A percentile compares a stretch with the other conserved stretches of the same genome.
phyloP scores from a whole-genome alignment of 345 rosid genomes.

The Rhodamnia rubescens region DNA sequence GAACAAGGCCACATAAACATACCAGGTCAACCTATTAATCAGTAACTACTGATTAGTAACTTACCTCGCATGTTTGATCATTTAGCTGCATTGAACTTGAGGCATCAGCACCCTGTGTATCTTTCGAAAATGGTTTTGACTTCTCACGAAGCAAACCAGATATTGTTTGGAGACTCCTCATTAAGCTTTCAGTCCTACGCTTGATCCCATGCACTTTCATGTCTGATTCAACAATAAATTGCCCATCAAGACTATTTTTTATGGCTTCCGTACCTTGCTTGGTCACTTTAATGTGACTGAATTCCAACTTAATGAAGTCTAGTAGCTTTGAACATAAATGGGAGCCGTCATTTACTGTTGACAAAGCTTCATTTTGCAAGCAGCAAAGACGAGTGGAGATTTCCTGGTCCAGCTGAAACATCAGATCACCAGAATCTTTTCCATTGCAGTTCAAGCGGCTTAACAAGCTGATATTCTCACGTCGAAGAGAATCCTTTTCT shows the following conservation, averaged over 20 bases:
- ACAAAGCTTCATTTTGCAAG: slow-evolving; percentile 76
- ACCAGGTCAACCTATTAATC: background rate
- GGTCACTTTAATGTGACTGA: slow-evolving; percentile 32
- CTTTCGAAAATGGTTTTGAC: slow-evolving; percentile 26
- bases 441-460: slow-evolving; percentile 59
- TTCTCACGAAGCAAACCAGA: slow-evolving; percentile 60
- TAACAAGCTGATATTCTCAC: slow-evolving; percentile 70
- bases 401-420: slow-evolving; percentile 68
- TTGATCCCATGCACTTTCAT: slow-evolving; percentile 59
- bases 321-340: slow-evolving; percentile 51
- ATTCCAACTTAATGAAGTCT: slow-evolving; percentile 48
- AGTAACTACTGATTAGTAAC: background rate
- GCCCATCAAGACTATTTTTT: slow-evolving; percentile 43
- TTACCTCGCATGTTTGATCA: slow-evolving; percentile 51
- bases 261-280: slow-evolving; percentile 18
- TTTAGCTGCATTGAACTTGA: slow-evolving; percentile 18
- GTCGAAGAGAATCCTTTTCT: slow-evolving; percentile 73
- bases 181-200: slow-evolving; percentile 59
- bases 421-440: slow-evolving; percentile 37
- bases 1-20: background rate
- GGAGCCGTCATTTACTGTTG: slow-evolving; percentile 51
- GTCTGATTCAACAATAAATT: slow-evolving; percentile 65
- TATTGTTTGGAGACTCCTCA: slow-evolving; percentile 64
- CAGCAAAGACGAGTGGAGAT: slow-evolving; percentile 40
- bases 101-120: slow-evolving; percentile 7